Conservation (phyloP, 805 yeast genomes). For the Nadsonia fulvescens region DNA sequence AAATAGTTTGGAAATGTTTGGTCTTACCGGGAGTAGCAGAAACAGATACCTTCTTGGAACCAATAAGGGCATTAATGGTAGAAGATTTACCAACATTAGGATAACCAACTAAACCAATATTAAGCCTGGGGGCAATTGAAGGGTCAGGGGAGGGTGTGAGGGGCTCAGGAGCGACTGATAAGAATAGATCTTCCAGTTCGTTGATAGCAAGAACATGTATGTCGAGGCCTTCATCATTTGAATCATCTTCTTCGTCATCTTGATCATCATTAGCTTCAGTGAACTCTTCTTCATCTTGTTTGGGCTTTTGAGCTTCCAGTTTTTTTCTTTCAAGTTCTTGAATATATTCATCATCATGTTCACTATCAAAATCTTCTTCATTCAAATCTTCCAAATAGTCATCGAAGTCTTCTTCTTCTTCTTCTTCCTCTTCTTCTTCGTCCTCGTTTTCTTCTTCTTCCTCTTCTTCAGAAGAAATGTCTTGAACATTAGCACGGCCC, state of each 20-base stretch:
- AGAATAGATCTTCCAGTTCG: slow-evolving; percentile 67
- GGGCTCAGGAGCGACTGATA: slow-evolving; percentile 48
- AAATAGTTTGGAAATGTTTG: slow-evolving; percentile 93
- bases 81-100: slow-evolving; percentile 96
- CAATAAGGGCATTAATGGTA: slow-evolving; percentile 92
- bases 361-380: too few relatives aligned
- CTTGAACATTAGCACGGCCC: slow-evolving; percentile 18
- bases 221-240: slow-evolving; percentile 12
- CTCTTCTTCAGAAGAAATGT: slow-evolving; percentile 9
- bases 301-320: too few relatives aligned
- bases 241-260: slow-evolving; percentile 17
- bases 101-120: slow-evolving; percentile 93
- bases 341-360: too few relatives aligned
- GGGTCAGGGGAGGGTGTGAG: slow-evolving; percentile 29
- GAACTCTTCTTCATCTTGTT: slow-evolving; percentile 3
- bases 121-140: slow-evolving; percentile 40
- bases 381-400: too few relatives aligned
- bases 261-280: slow-evolving; percentile 16
- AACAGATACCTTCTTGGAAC: slow-evolving; percentile 94
- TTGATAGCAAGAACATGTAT: slow-evolving; percentile 63
- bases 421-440: slow-evolving; percentile 8
- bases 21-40: slow-evolving; percentile 98
- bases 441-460: slow-evolving; percentile 11
- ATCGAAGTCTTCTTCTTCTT: slow-evolving; percentile 7
- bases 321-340: too few relatives aligned